Evolutionary conservation across 202 grass and related monocot genomes (phyloP), one percentile per base, ranked within the genome.

Genomic region (Brachypodium distachyon): DNA sequence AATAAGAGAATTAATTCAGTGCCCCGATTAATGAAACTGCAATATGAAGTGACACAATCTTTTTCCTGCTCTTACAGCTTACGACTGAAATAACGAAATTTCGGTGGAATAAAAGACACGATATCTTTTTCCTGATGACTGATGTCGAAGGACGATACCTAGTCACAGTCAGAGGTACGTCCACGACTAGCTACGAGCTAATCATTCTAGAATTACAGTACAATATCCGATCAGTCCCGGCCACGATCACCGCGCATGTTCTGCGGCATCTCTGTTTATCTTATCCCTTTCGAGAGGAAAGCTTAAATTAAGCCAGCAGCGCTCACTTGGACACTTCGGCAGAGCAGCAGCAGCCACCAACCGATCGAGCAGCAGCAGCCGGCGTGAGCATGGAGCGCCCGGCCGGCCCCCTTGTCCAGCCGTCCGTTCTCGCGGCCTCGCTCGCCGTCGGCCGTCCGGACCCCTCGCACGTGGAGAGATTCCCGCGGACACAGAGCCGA

Each of bases 381-480:
- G 71, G 48, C 60, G n/a, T 36, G 81, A 26, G 57, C 53, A 41
- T n/a, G 44, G 54, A 33, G 23, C 14, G 9, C 12, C n/a, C n/a
- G n/a, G n/a, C n/a, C n/a, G n/a, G n/a, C n/a, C 41, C 72, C 53
- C 25, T 65, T 58, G 64, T 26, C 59, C 59, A 58, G 51, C 9
- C 57, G 36, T 76, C 72, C 39, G 48, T 39, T 22, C 54, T 31
- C 54, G 47, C 57, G 22, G 38, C 13, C 38, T 42, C 12, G 37
- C 6, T 12, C 37, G 2, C 32, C 13, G n/a, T n/a, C 48, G 48
- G 0, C 39, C 54, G n/a, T n/a, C 50, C 26, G 29, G 22, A 8
- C 37, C 26, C 12, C n/a, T 27, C 65, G 54, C 85, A 87, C 78
- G 80, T 83, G 80, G 61, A 41, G 26, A 76, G 83, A 73, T 83